Evolutionary conservation across 2,329 filamentous ascomycete genomes (phyloP).

Genomic region (Didymella glomerata): DNA sequence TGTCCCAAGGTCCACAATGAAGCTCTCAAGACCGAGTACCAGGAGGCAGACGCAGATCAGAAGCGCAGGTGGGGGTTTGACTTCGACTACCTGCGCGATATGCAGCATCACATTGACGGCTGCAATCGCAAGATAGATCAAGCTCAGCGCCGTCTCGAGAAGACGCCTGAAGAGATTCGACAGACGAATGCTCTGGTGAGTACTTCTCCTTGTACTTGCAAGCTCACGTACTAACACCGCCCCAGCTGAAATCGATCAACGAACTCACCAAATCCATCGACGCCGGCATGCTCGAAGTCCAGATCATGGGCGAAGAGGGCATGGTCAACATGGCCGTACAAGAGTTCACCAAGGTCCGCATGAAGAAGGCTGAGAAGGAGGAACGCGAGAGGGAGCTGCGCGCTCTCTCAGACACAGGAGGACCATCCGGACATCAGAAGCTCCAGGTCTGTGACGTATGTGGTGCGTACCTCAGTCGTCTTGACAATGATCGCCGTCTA

Average conservation of each 20-base stretch:
- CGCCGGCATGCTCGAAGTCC: constrained; percentile 83
- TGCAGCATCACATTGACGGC: constrained; percentile 95
- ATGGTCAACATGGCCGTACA: constrained; percentile 83
- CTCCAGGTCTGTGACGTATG: constrained; percentile 98
- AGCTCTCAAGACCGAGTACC: constrained; percentile 87
- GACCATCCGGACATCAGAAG: constrained; percentile 95
- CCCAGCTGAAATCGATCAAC: constrained; percentile 78
- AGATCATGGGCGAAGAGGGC: constrained; percentile 82
- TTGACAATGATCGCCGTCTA: constrained; percentile 92
- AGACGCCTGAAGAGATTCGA: constrained; percentile 95
- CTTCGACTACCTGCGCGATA: constrained; percentile 94
- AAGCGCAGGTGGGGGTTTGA: constrained; percentile 87
- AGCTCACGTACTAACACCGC: not conserved
- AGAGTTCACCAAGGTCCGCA: constrained; percentile 86
- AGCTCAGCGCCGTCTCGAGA: constrained; percentile 89
- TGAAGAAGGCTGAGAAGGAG: constrained; percentile 80
- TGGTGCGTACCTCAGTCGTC: constrained; percentile 87
- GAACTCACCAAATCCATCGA: constrained; percentile 82
- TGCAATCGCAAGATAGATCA: constrained; percentile 94
- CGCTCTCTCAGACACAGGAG: constrained; percentile 87
- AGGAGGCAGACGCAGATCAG: constrained; percentile 73
- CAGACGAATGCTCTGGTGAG: constrained; percentile 85
- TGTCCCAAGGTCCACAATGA: constrained; percentile 91
- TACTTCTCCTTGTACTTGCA: not conserved
- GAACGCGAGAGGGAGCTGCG: constrained; percentile 90